Evolutionary conservation across 192 early-diverging fungal species (phyloP), one percentile per base, ranked within the genome.

Genomic region (Globomyces pollinis-pini): DNA sequence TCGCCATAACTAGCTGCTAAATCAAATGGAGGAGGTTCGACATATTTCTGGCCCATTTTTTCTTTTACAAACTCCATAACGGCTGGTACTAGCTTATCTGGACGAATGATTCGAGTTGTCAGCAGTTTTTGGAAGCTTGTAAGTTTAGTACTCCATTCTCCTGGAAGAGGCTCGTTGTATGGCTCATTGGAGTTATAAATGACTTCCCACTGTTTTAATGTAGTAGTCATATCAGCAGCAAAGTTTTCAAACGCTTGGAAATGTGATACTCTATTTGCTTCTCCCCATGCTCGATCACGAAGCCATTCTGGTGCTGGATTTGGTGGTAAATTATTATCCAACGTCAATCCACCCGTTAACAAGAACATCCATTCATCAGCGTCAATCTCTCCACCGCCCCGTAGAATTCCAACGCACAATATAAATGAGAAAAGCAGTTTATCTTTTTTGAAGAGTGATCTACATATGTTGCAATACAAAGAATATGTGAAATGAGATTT

Each of bases 371-470:
- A 82, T 57, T 82, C 80, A 23, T 82, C 80, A 3, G 35, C 35
- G 47, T 82, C 80, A 29, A 82, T 71, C 51, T 82, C 80, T 31
- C 63, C 65, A 31, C 60, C 18, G 18, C 70, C 72, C 39, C 63
- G 61, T 75, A 82, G 81, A 11, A 82, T 35, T 11, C 80, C 80
- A 39, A 79, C 70, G 52, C 76, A 79, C 11, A 82, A 70, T n/a
- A 82, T 49, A 50, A 82, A 83, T 4, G 80, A 83, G 52, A 82
- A 79, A 30, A 82, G 64, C 4, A 82, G 72, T 57, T 82, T 82
- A 60, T 82, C 80, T 50, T 83, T 83, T 49, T 82, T 82, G 64
- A 82, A 82, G 15, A 82, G 60, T 3, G 79, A 82, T 1, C 80
- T 61, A 56, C 80, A 82, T 21, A 82, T 76, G 61, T 82, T 82